Conservation (phyloP, 768 basidiomycete genomes). For the Collybia sp. region DNA sequence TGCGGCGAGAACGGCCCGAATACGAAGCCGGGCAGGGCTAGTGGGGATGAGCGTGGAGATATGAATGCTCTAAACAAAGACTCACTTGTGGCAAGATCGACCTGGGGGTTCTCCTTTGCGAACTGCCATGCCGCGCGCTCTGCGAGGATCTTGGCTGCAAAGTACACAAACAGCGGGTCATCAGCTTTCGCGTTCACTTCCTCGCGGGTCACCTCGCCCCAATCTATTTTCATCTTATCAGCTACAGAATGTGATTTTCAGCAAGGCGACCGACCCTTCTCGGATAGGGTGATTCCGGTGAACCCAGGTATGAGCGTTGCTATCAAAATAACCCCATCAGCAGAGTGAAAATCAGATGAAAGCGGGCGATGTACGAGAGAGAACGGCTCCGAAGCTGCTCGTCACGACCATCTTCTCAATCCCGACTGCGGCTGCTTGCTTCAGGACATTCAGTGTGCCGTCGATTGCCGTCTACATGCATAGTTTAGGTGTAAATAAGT, state of each 20-base stretch:
- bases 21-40: constrained; percentile 33
- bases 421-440: neutral
- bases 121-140: constrained; percentile 40
- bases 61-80: neutral
- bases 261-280: constrained; percentile 10
- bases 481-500: too few relatives aligned
- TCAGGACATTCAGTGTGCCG: neutral
- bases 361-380: constrained; percentile 19
- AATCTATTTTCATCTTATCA: constrained; percentile 16
- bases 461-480: neutral
- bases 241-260: neutral
- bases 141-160: constrained; percentile 34
- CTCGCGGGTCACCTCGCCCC: constrained; percentile 26
- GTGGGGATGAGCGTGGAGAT: neutral
- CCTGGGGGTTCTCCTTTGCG: constrained; percentile 29
- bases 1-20: constrained; percentile 29
- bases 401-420: constrained; percentile 22
- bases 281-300: constrained; percentile 16
- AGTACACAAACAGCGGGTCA: constrained; percentile 29
- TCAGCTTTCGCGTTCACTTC: constrained; percentile 22
- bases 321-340: constrained; percentile 2
- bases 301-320: constrained; percentile 16
- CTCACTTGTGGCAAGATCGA: constrained; percentile 35
- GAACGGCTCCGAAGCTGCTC: constrained; percentile 23
- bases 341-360: neutral